Evolutionary conservation across 129 eudicot genomes (phyloP).

Genomic region (Heracleum sosnowskyi): DNA sequence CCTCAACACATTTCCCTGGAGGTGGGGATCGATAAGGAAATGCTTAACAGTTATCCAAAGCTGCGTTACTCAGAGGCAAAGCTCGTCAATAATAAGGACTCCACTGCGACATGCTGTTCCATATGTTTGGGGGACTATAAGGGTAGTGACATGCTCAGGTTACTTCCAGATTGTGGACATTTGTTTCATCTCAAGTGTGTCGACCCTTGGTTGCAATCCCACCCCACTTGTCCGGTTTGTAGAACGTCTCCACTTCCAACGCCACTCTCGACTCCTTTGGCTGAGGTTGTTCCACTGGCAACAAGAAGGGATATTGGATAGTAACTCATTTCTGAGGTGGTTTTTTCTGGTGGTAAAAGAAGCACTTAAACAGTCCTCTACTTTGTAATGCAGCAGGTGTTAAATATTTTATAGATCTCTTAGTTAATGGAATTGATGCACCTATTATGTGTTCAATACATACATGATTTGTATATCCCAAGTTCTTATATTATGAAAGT

Average conservation of each 20-base stretch:
- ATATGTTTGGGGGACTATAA: constrained; percentile 77
- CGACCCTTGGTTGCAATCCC: constrained; percentile 20
- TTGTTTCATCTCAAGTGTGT: constrained; percentile 19
- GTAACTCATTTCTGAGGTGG: not conserved
- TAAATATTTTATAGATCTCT: not conserved
- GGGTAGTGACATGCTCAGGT: constrained; percentile 40
- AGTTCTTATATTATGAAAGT: not conserved
- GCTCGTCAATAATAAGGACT: constrained; percentile 30
- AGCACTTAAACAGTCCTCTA: not conserved
- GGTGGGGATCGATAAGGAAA: constrained; percentile 64
- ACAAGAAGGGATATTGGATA: constrained; percentile 10
- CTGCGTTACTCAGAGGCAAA: constrained; percentile 56
- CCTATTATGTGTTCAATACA: not conserved
- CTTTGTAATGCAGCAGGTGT: not conserved
- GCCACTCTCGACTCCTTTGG: constrained; percentile 4
- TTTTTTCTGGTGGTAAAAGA: not conserved
- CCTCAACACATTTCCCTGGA: constrained; percentile 38
- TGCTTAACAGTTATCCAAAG: constrained; percentile 60
- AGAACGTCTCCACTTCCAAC: constrained; percentile 8
- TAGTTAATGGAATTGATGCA: not conserved
- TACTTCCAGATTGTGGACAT: constrained; percentile 22
- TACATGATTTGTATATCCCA: not conserved
- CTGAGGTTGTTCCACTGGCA: constrained; percentile 8
- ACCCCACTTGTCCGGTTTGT: constrained; percentile 24
- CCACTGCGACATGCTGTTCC: constrained; percentile 69